Conservation (phyloP, 495 filamentous ascomycete species). For the Penicillium arizonense region DNA sequence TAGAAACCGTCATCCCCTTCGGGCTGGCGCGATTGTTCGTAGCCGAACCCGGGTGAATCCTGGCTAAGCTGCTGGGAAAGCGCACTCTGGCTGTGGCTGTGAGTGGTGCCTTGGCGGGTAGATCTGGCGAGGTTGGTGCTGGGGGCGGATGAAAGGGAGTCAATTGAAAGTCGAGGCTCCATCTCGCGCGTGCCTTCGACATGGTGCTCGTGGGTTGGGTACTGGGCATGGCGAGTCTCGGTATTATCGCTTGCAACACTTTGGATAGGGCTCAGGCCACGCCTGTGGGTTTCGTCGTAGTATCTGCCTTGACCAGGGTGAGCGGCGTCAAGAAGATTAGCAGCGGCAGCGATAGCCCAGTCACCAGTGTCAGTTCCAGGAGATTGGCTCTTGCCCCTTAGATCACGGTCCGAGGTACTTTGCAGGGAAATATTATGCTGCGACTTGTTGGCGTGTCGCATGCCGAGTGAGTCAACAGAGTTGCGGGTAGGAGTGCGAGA, state of each 20-base stretch:
- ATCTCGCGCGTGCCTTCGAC: slow-evolving; percentile 26
- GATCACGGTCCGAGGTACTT: slow-evolving; percentile 50
- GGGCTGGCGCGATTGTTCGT: slow-evolving; percentile 33
- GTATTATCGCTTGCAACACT: slow-evolving; percentile 77
- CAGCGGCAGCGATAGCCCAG: slow-evolving; percentile 46
- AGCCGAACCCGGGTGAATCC: slow-evolving; percentile 36
- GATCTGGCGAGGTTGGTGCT: slow-evolving; percentile 53
- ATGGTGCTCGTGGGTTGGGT: slow-evolving; percentile 3
- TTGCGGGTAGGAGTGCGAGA: slow-evolving; percentile 54
- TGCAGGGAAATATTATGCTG: slow-evolving; percentile 52
- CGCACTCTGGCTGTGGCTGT: slow-evolving; percentile 40
- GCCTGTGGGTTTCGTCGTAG: slow-evolving; percentile 55
- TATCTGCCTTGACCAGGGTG: slow-evolving; percentile 42
- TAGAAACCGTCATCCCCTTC: slow-evolving; percentile 36
- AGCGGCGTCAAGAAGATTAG: slow-evolving; percentile 38
- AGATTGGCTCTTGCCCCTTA: slow-evolving; percentile 41
- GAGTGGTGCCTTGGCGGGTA: slow-evolving; percentile 50
- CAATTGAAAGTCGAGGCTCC: slow-evolving; percentile 47
- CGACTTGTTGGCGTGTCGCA: slow-evolving; percentile 60
- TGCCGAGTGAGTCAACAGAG: slow-evolving; percentile 47
- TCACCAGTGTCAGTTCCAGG: slow-evolving; percentile 46
- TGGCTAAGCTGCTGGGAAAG: slow-evolving; percentile 39
- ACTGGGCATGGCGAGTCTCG: slow-evolving; percentile 19
- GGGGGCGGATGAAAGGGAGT: slow-evolving; percentile 52
- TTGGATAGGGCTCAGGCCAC: slow-evolving; percentile 80